Evolutionary conservation across 2,329 filamentous ascomycete species (phyloP).

Genomic region (Aspergillus udagawae): DNA sequence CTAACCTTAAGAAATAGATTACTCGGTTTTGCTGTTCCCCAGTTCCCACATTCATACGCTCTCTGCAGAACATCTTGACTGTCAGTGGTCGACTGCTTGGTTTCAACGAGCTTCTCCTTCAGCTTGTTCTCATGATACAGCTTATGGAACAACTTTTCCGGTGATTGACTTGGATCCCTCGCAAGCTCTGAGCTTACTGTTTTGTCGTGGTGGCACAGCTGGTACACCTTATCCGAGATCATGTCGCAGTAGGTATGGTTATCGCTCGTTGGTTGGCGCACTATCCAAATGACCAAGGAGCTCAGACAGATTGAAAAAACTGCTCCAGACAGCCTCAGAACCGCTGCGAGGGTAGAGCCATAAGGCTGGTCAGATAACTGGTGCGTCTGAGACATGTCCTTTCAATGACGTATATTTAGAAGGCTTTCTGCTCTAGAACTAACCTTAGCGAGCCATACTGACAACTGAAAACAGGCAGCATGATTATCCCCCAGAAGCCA

Average conservation of each 20-base stretch:
- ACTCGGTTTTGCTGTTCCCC: constrained; percentile 61
- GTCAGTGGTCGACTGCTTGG: constrained; percentile 13
- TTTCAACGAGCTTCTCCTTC: constrained; percentile 22
- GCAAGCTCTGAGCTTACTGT: constrained; percentile 59
- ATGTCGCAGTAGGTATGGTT: constrained; percentile 21
- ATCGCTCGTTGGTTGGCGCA: constrained; percentile 12
- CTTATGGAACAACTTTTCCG: constrained; percentile 53
- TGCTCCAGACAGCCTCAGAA: constrained; percentile 4
- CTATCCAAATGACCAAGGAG: constrained; percentile 5
- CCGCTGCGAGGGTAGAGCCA: background rate
- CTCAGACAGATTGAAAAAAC: constrained; percentile 1
- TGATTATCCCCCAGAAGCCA: background rate
- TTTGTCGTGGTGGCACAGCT: constrained; percentile 50
- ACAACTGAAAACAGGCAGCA: background rate
- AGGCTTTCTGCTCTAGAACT: background rate
- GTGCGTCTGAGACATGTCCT: background rate
- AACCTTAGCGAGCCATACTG: background rate
- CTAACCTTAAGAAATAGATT: constrained; percentile 61
- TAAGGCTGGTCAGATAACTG: background rate
- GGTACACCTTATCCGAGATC: constrained; percentile 46
- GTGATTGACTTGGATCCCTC: constrained; percentile 49
- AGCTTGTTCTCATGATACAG: constrained; percentile 46
- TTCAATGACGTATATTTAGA: constrained; percentile 15
- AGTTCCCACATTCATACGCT: constrained; percentile 62
- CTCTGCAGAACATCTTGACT: constrained; percentile 47